Evolutionary conservation across 179 eudicot species (phyloP).

Genomic region (Heliamphora pulchella): DNA sequence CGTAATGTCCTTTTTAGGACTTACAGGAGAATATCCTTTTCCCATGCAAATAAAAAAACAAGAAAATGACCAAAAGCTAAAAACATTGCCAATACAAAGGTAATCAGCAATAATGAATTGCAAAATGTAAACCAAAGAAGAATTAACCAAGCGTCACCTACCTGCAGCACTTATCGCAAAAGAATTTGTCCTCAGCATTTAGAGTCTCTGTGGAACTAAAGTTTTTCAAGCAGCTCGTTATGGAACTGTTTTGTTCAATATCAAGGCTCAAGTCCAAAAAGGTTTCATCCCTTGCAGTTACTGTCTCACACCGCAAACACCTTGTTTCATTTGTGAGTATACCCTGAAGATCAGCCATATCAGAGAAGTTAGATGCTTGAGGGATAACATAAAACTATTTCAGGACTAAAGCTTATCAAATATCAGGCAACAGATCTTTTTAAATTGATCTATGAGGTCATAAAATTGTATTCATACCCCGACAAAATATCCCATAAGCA

Average conservation of each 20-base stretch:
- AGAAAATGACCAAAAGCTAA: background rate
- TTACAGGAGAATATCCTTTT: background rate
- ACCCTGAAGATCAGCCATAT: constrained; percentile 45
- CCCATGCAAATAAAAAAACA: background rate
- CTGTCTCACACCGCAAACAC: constrained; percentile 86
- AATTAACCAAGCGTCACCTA: constrained; percentile 21
- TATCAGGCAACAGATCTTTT: background rate
- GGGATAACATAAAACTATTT: background rate
- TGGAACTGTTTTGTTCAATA: constrained; percentile 81
- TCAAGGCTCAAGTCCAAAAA: constrained; percentile 87
- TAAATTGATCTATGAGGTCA: background rate
- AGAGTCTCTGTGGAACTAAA: constrained; percentile 86
- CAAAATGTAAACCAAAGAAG: background rate
- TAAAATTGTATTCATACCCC: background rate
- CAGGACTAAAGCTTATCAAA: background rate
- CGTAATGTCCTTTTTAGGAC: background rate
- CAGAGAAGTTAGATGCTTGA: constrained; percentile 7
- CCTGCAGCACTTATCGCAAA: constrained; percentile 89
- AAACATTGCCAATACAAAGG: too few relatives aligned
- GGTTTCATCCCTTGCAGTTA: constrained; percentile 88
- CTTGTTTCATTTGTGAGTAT: constrained; percentile 83
- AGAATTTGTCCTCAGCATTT: constrained; percentile 88
- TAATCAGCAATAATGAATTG: constrained; percentile 7
- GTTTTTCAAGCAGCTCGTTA: constrained; percentile 80
- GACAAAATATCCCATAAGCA: background rate